phyloP scores from a whole-genome alignment of 768 basidiomycete species.

The Boletus sensibilis region DNA sequence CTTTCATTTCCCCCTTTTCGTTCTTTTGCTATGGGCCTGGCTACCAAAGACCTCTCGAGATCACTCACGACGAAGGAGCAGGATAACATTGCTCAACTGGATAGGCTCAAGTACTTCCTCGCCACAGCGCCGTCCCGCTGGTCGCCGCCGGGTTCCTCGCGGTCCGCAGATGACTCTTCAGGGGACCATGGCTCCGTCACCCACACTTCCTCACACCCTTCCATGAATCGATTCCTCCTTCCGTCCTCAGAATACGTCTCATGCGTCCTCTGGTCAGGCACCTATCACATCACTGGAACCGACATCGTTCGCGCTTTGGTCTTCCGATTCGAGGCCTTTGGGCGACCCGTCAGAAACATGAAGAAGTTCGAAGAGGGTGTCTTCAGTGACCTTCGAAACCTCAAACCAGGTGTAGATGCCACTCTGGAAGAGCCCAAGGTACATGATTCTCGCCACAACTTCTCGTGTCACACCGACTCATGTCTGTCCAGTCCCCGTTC shows the following conservation, averaged over 20 bases:
- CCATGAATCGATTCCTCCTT: slow-evolving; percentile 82
- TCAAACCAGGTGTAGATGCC: slow-evolving; percentile 92
- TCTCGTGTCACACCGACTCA: neutral
- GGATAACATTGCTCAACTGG: slow-evolving; percentile 70
- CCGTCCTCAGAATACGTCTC: slow-evolving; percentile 87
- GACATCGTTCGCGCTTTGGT: slow-evolving; percentile 94
- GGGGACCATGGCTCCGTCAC: slow-evolving; percentile 27
- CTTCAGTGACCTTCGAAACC: slow-evolving; percentile 88
- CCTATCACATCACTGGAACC: slow-evolving; percentile 94
- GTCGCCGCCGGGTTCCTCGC: slow-evolving; percentile 41
- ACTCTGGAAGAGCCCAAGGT: slow-evolving; percentile 97
- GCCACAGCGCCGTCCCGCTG: slow-evolving; percentile 81
- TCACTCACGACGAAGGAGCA: slow-evolving; percentile 63
- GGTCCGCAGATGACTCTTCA: slow-evolving; percentile 17
- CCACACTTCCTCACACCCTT: slow-evolving; percentile 64
- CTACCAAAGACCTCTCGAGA: slow-evolving; percentile 34
- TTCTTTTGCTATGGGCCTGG: slow-evolving; percentile 27
- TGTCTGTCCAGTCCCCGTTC: slow-evolving; percentile 69
- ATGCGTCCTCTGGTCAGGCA: slow-evolving; percentile 88
- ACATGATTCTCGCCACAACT: slow-evolving; percentile 24
- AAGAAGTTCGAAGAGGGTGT: slow-evolving; percentile 99
- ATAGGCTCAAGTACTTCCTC: slow-evolving; percentile 85
- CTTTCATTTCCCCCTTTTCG: slow-evolving; percentile 10
- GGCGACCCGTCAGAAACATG: slow-evolving; percentile 85
- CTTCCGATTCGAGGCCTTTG: slow-evolving; percentile 93